Percentiles rank a stretch among this genome's conserved stretches.
Evolutionary conservation across 148 eudicot genomes (phyloP).

Genomic region (Rhododendron molle): DNA sequence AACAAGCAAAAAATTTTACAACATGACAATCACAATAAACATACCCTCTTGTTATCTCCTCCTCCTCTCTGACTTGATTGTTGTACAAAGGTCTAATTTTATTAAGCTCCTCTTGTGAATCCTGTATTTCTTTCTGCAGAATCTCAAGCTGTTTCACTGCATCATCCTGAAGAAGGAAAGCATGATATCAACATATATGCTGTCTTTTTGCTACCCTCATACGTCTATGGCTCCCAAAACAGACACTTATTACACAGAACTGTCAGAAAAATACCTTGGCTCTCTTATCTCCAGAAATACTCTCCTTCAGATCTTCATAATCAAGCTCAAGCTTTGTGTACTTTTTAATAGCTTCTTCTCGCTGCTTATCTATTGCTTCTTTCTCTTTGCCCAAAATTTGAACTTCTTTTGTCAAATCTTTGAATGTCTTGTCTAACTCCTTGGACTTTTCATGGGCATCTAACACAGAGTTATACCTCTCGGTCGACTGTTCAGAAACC

Average conservation of each 20-base stretch:
- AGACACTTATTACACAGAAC: not conserved
- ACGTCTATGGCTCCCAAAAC: not conserved
- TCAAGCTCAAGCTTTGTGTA: conserved; percentile 88
- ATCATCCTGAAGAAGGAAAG: conserved; percentile 48
- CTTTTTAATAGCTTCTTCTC: conserved; percentile 64
- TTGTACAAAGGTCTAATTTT: conserved; percentile 56
- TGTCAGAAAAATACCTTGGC: conserved; percentile 49
- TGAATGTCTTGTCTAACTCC: conserved; percentile 70
- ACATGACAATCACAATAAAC: not conserved
- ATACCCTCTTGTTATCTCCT: conserved; percentile 77
- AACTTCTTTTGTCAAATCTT: conserved; percentile 78
- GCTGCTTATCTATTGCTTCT: conserved; percentile 62
- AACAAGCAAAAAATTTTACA: not conserved
- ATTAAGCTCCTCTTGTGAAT: conserved; percentile 59
- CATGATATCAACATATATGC: not conserved
- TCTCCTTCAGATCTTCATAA: conserved; percentile 69
- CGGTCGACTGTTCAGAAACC: conserved; percentile 66
- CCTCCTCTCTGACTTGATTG: conserved; percentile 64
- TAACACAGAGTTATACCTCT: conserved; percentile 61
- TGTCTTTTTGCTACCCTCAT: not conserved
- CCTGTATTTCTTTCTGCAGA: conserved; percentile 64
- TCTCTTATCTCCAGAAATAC: conserved; percentile 48
- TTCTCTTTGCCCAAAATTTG: conserved; percentile 80
- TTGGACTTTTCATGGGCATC: conserved; percentile 79
- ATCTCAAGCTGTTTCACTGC: conserved; percentile 66